phyloP scores from a whole-genome alignment of 345 rosid species.

The Ceriops decandra region DNA sequence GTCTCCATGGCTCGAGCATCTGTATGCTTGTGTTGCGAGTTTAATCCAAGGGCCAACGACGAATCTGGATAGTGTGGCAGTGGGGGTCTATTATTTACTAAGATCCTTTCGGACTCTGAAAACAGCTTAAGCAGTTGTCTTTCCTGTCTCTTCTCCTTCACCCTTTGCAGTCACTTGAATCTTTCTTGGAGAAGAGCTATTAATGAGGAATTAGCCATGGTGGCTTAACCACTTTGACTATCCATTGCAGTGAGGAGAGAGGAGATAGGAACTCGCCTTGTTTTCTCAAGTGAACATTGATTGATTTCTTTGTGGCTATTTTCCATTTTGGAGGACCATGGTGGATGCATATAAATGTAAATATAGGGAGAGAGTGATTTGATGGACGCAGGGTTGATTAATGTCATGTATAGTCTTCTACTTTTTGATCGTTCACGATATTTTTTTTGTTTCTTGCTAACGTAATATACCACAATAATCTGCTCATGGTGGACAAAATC shows the following conservation, averaged over 20 bases:
- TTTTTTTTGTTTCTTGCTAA: constrained; percentile 18
- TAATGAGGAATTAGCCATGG: constrained; percentile 46
- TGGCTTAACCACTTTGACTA: constrained; percentile 41
- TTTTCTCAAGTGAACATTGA: background rate
- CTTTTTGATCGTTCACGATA: no score
- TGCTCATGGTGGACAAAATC: constrained; percentile 26
- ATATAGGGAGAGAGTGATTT: constrained; percentile 6
- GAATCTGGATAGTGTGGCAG: constrained; percentile 29
- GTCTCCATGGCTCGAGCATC: constrained; percentile 15
- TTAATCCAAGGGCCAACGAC: constrained; percentile 45
- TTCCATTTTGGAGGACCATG: background rate
- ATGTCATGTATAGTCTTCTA: background rate
- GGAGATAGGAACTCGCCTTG: no score
- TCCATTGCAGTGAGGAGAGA: constrained; percentile 32
- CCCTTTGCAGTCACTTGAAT: constrained; percentile 57
- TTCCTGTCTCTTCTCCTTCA: constrained; percentile 61
- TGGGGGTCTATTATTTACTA: constrained; percentile 12
- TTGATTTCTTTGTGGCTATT: background rate
- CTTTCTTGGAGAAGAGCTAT: constrained; percentile 74
- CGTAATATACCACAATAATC: constrained; percentile 36
- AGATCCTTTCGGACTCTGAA: constrained; percentile 27
- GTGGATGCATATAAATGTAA: constrained; percentile 20
- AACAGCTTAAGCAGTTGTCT: constrained; percentile 40
- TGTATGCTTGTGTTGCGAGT: constrained; percentile 21
- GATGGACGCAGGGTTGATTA: background rate